phyloP scores from a whole-genome alignment of 1,284 basidiomycete species.

The Sparassis latifolia region DNA sequence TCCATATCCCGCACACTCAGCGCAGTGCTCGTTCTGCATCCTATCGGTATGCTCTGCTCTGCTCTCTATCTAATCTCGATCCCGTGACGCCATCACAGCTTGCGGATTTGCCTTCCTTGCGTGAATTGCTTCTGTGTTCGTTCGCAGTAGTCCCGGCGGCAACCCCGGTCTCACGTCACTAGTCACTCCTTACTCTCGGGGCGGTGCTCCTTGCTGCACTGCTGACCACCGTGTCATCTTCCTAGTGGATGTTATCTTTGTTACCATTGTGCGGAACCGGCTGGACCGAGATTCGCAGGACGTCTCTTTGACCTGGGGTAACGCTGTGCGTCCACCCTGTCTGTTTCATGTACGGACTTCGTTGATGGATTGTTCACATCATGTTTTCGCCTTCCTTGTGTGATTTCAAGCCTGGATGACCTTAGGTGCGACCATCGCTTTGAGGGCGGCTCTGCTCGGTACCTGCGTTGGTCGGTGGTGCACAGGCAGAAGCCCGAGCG shows the following conservation, averaged over 20 bases:
- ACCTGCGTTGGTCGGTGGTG: conserved; percentile 27
- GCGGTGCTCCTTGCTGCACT: conserved; percentile 30
- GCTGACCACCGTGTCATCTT: conserved; percentile 42
- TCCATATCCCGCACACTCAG: conserved; percentile 36
- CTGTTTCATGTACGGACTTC: not conserved
- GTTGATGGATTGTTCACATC: not conserved
- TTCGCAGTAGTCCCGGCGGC: conserved; percentile 17
- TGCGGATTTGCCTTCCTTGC: conserved; percentile 47
- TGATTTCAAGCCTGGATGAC: conserved; percentile 43
- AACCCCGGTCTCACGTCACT: conserved; percentile 24
- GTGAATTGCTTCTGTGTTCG: conserved; percentile 39
- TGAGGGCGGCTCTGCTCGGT: conserved; percentile 40
- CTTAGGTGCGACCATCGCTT: conserved; percentile 39
- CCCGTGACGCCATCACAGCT: conserved; percentile 25
- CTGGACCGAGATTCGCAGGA: conserved; percentile 29
- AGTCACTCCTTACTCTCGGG: conserved; percentile 16
- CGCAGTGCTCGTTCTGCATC: conserved; percentile 33
- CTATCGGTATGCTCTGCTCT: conserved; percentile 35
- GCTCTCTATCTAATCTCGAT: not conserved
- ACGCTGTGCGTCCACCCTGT: conserved; percentile 33
- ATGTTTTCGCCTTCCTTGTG: not conserved
- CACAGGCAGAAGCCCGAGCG: no score
- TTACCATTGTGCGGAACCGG: conserved; percentile 37
- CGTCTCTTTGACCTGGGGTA: conserved; percentile 38
- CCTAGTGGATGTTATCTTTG: conserved; percentile 47